phyloP scores from a whole-genome alignment of 345 rosid genomes.

The Brassica nigra region DNA sequence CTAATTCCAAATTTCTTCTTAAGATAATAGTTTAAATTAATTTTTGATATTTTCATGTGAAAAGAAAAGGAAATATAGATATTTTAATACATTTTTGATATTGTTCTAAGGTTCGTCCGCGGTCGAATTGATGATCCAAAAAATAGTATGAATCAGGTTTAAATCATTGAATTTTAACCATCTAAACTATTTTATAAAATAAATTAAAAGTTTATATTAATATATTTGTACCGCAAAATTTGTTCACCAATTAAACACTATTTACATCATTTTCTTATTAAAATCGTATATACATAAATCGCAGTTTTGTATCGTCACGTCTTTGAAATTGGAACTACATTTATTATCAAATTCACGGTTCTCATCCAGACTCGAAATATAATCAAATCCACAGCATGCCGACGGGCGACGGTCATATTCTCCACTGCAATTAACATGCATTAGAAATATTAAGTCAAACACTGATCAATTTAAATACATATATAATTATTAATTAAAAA shows the following conservation, averaged over 20 bases:
- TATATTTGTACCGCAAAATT: no score
- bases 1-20: neutral
- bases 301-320: neutral
- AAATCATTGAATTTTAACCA: neutral
- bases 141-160: neutral
- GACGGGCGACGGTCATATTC: neutral
- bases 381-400: neutral
- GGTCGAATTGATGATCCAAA: neutral
- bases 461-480: neutral
- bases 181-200: neutral
- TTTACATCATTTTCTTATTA: no score
- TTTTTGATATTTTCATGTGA: neutral
- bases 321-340: neutral
- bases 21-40: no score
- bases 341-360: neutral
- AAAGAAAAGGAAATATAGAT: neutral
- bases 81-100: no score
- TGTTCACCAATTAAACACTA: no score
- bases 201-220: no score
- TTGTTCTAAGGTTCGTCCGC: no score
- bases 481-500: neutral
- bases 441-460: neutral
- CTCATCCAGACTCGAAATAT: neutral
- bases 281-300: neutral
- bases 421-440: neutral